A percentile compares a stretch with the other conserved stretches of the same genome.
phyloP scores from a whole-genome alignment of 2,329 filamentous ascomycete genomes.

The Cladosporium sp. region DNA sequence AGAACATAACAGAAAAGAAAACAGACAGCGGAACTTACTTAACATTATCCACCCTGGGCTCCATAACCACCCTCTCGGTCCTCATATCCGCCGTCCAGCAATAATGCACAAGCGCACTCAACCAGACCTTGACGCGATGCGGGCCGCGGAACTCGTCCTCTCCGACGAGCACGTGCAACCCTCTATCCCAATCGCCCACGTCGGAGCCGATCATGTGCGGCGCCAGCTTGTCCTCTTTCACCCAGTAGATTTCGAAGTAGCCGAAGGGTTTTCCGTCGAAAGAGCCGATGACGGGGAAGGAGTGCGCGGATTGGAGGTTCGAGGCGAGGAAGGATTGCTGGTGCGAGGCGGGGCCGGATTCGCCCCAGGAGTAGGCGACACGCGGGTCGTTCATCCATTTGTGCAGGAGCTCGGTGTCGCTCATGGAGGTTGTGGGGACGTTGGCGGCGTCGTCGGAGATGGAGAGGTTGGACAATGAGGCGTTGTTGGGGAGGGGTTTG shows the following conservation, averaged over 20 bases:
- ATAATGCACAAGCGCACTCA: constrained; percentile 83
- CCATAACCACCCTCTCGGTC: constrained; percentile 78
- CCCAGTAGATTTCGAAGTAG: constrained; percentile 98
- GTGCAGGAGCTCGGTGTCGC: constrained; percentile 67
- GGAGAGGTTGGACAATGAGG: constrained; percentile 5
- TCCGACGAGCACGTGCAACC: constrained; percentile 82
- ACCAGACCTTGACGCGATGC: constrained; percentile 73
- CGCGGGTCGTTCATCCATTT: constrained; percentile 87
- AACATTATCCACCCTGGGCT: constrained; percentile 86
- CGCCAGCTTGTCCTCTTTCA: constrained; percentile 82
- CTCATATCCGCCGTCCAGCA: constrained; percentile 72
- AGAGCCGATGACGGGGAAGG: constrained; percentile 85
- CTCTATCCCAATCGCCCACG: constrained; percentile 76
- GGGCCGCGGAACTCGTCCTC: constrained; percentile 86
- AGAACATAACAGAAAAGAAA: background rate
- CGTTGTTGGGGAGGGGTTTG: constrained; percentile 2
- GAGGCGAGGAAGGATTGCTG: constrained; percentile 66
- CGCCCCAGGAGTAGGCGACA: constrained; percentile 81
- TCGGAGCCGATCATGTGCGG: constrained; percentile 57
- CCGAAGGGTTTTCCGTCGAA: constrained; percentile 96
- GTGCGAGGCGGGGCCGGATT: constrained; percentile 50
- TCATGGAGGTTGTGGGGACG: constrained; percentile 28
- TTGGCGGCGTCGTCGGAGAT: constrained; percentile 7
- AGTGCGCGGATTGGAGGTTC: constrained; percentile 65
- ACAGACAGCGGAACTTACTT: constrained; percentile 56